A percentile compares a stretch with the other conserved stretches of the same genome.
These are phyloP conservation scores for Wickerhamiella kurtzmanii DNA, from an alignment of 805 yeast genomes.

Conservation along the genomic window DNA sequence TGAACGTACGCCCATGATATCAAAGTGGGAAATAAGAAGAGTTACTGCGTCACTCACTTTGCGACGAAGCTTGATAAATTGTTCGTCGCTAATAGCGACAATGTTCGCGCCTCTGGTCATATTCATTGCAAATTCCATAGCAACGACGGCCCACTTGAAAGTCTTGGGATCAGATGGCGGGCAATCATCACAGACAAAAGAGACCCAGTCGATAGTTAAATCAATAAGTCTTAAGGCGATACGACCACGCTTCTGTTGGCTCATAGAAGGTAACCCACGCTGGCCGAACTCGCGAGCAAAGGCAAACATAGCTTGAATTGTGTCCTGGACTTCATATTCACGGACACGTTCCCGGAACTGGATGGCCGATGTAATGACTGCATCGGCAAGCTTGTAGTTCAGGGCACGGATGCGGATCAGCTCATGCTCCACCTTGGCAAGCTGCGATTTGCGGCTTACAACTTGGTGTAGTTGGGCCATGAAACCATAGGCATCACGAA, in stretches of 20 bases:
- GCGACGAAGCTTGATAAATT: slow-evolving; percentile 54
- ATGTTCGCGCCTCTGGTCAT: slow-evolving; percentile 86
- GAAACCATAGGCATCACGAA: slow-evolving; percentile 8
- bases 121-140: slow-evolving; percentile 91
- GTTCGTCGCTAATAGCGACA: slow-evolving; percentile 61
- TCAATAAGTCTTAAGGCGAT: slow-evolving; percentile 60
- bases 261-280: slow-evolving; percentile 51
- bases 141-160: slow-evolving; percentile 91
- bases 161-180: slow-evolving; percentile 83
- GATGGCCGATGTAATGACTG: slow-evolving; percentile 49
- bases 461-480: slow-evolving; percentile 9
- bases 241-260: slow-evolving; percentile 49
- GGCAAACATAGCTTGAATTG: slow-evolving; percentile 58
- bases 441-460: slow-evolving; percentile 40
- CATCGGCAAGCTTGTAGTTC: slow-evolving; percentile 52
- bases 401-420: slow-evolving; percentile 49
- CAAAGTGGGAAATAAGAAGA: slow-evolving; percentile 84
- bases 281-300: slow-evolving; percentile 74
- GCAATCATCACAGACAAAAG: slow-evolving; percentile 88
- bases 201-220: slow-evolving; percentile 78
- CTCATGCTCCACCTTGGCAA: slow-evolving; percentile 60
- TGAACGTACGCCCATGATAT: slow-evolving; percentile 95
- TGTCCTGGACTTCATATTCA: slow-evolving; percentile 56
- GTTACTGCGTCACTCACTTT: slow-evolving; percentile 94
- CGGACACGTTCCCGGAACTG: slow-evolving; percentile 35